Conservation (phyloP, 2,329 filamentous ascomycete species). For the Fusarium sp. region DNA sequence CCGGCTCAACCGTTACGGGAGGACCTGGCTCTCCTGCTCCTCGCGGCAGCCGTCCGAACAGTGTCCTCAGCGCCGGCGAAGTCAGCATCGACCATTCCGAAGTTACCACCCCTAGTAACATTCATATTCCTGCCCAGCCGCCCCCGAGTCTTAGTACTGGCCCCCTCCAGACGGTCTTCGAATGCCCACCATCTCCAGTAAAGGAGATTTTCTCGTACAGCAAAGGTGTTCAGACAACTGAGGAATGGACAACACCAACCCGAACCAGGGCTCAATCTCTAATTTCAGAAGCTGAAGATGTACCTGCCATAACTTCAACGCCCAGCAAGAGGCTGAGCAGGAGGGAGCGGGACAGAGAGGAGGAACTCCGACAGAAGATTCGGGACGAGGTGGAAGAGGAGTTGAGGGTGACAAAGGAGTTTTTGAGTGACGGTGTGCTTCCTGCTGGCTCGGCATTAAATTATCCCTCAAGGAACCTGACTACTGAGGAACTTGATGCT, state of each 20-base stretch:
- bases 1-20: conserved; percentile 73
- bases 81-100: conserved; percentile 81
- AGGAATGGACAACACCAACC: conserved; percentile 73
- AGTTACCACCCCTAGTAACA: conserved; percentile 62
- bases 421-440: conserved; percentile 61
- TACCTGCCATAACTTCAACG: conserved; percentile 66
- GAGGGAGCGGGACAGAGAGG: conserved; percentile 84
- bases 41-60: conserved; percentile 84
- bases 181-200: conserved; percentile 80
- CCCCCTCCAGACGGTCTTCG: conserved; percentile 81
- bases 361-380: conserved; percentile 87
- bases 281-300: conserved; percentile 72
- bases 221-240: conserved; percentile 93
- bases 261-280: conserved; percentile 58
- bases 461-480: conserved; percentile 84
- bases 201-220: conserved; percentile 95
- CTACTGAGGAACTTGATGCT: conserved; percentile 86
- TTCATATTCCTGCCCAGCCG: conserved; percentile 58
- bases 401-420: conserved; percentile 77
- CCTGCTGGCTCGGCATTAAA: conserved; percentile 56
- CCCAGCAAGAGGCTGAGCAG: conserved; percentile 82
- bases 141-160: conserved; percentile 79
- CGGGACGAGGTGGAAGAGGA: conserved; percentile 94
- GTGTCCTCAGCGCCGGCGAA: conserved; percentile 84
- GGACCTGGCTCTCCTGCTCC: conserved; percentile 74